Evolutionary conservation across 352 stramenopile species (phyloP).

Genomic region (Phytophthora litchii): DNA sequence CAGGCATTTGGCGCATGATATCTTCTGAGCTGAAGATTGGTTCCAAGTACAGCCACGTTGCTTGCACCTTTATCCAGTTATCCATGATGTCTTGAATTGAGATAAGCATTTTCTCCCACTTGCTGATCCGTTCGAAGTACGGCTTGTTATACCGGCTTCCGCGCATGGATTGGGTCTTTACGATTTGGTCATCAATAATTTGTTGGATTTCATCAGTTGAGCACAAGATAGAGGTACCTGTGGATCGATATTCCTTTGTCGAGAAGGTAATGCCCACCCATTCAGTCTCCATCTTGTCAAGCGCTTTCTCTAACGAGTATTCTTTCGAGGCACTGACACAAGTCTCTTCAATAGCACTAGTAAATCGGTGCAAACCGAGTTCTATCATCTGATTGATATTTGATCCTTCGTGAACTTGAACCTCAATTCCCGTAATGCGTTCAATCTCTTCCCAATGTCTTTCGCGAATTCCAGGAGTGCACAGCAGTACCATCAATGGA

Average conservation of each 20-base stretch:
- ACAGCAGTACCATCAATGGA: conserved; percentile 92
- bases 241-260: conserved; percentile 94
- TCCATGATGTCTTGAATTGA: conserved; percentile 94
- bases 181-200: conserved; percentile 95
- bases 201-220: conserved; percentile 92
- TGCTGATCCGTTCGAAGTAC: conserved; percentile 87
- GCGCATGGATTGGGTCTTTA: conserved; percentile 96
- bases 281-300: conserved; percentile 95
- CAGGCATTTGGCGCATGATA: conserved; percentile 94
- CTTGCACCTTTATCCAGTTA: conserved; percentile 95
- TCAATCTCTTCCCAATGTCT: conserved; percentile 95
- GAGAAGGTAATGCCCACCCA: conserved; percentile 93
- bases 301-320: conserved; percentile 91
- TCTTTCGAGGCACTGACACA: conserved; percentile 95
- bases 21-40: conserved; percentile 94
- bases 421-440: conserved; percentile 82
- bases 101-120: conserved; percentile 92
- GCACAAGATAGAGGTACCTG: conserved; percentile 91
- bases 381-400: conserved; percentile 93
- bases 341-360: conserved; percentile 90
- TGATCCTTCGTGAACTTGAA: conserved; percentile 89
- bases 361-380: conserved; percentile 87
- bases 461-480: conserved; percentile 90
- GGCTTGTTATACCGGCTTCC: conserved; percentile 93
- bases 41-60: conserved; percentile 94